Percentiles rank a stretch among this genome's conserved stretches.
Evolutionary conservation across 192 early-diverging fungal genomes (phyloP).

Genomic region (Pilaira anomala): DNA sequence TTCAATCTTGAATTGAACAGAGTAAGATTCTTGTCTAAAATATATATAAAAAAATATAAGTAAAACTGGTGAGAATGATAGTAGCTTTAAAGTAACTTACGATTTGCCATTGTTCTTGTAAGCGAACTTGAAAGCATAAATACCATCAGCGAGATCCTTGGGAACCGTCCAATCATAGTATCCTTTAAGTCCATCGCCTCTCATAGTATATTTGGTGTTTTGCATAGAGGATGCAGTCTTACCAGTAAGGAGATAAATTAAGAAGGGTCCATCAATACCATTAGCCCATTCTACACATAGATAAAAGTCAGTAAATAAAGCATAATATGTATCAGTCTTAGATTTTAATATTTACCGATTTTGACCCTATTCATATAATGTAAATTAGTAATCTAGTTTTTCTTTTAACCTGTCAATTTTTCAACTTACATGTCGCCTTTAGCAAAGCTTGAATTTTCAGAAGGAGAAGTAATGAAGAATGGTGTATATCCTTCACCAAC

Average conservation of each 20-base stretch:
- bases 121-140: neutral
- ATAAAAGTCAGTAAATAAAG: neutral
- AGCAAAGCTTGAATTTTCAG: too few species aligned
- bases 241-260: neutral
- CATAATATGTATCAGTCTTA: neutral
- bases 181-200: neutral
- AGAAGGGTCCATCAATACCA: neutral
- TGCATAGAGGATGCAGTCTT: neutral
- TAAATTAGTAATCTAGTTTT: neutral
- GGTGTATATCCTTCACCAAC: too few species aligned
- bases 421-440: too few species aligned
- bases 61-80: neutral
- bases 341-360: neutral
- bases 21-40: slow-evolving; percentile 4
- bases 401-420: too few species aligned
- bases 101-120: neutral
- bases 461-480: too few species aligned
- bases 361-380: neutral
- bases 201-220: neutral
- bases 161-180: neutral
- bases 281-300: neutral
- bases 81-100: slow-evolving; percentile 1
- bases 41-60: neutral
- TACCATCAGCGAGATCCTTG: neutral
- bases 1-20: neutral